A percentile compares a stretch with the other conserved stretches of the same genome.
Evolutionary conservation across 1,139 yeast genomes (phyloP).

Genomic region (Protomyces inouyei): DNA sequence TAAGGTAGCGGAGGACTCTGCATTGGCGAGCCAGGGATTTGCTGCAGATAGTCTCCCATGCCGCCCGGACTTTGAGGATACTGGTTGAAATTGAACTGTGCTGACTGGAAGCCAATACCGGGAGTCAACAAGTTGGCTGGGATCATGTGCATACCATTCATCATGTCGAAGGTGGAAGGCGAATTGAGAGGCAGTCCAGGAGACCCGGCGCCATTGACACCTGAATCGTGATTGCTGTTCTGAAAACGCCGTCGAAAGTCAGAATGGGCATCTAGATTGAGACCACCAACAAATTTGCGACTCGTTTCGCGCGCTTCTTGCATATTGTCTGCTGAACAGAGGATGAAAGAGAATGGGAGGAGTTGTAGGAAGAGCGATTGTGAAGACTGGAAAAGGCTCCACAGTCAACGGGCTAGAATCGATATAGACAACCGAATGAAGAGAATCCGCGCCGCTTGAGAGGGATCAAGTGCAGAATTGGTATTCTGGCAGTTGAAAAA

Average conservation of each 20-base stretch:
- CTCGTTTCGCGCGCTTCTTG: conserved; percentile 25
- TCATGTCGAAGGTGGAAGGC: conserved; percentile 21
- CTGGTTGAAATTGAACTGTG: conserved; percentile 19
- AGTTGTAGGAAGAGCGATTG: not conserved
- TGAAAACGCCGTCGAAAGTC: conserved; percentile 23
- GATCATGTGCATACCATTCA: conserved; percentile 26
- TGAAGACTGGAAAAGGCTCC: not conserved
- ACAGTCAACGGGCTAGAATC: not conserved
- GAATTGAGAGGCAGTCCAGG: conserved; percentile 13
- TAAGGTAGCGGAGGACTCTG: conserved; percentile 12
- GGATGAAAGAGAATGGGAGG: not conserved
- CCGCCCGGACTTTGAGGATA: conserved; percentile 18
- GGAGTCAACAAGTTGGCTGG: conserved; percentile 23
- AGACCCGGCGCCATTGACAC: conserved; percentile 13
- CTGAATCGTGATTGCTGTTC: not conserved
- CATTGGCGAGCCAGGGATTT: conserved; percentile 1
- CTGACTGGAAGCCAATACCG: conserved; percentile 22
- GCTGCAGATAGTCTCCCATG: conserved; percentile 1
- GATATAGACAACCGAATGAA: not conserved
- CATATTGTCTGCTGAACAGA: not conserved
- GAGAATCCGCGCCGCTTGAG: not conserved
- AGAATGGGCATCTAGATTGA: conserved; percentile 10
- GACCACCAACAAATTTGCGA: conserved; percentile 24
- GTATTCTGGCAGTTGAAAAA: not conserved
- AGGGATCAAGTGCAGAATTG: not conserved